Conservation (phyloP, 306 rosid species). For the Cucumis sativus region Cucumber_9930_V3 NC_026659.2:23600501-23601000, state of each 20-base stretch:
- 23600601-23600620: background rate
- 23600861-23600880: slow-evolving; percentile 2
- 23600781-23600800: background rate
- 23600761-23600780: background rate
- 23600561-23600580: background rate
- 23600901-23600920: slow-evolving; percentile 2
- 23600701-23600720: background rate
- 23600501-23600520: background rate
- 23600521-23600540: background rate
- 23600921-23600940: slow-evolving; percentile 75
- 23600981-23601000: slow-evolving; percentile 91
- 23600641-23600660: background rate
- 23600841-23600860: background rate
- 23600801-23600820: background rate
- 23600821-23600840: background rate
- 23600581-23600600: background rate
- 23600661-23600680: background rate
- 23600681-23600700: background rate
- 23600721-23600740: background rate
- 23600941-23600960: slow-evolving; percentile 86
- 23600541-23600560: background rate
- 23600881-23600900: background rate
- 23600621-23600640: background rate
- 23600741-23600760: background rate
- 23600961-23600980: slow-evolving; percentile 64